phyloP scores from a whole-genome alignment of 2,329 filamentous ascomycete genomes.

The Aureobasidium sp. region DNA sequence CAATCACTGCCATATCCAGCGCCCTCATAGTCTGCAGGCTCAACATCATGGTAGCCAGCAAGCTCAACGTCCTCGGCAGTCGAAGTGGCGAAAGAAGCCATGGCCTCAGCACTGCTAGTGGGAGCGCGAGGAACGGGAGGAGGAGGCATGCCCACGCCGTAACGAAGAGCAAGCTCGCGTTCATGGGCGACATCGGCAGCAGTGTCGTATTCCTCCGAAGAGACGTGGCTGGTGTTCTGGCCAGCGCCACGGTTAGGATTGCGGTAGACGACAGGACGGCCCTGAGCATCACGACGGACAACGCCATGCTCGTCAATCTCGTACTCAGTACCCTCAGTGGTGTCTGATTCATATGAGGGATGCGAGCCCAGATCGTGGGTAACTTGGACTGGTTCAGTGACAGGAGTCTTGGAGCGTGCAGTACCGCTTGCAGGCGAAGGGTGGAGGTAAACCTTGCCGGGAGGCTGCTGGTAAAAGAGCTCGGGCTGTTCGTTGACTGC shows the following conservation, averaged over 20 bases:
- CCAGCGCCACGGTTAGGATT: background rate
- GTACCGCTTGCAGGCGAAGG: conserved; percentile 17
- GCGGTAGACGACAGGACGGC: conserved; percentile 50
- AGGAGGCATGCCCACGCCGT: conserved; percentile 29
- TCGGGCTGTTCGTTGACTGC: conserved; percentile 11
- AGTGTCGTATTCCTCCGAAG: conserved; percentile 48
- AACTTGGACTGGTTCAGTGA: conserved; percentile 5
- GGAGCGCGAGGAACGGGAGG: conserved; percentile 22
- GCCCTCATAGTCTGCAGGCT: conserved; percentile 27
- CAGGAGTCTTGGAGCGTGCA: background rate
- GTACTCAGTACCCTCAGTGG: conserved; percentile 66
- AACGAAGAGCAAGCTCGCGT: conserved; percentile 39
- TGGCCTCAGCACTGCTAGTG: conserved; percentile 26
- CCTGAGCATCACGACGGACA: conserved; percentile 53
- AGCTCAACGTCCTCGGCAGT: conserved; percentile 10
- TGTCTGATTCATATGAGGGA: conserved; percentile 35
- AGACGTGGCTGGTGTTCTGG: conserved; percentile 25
- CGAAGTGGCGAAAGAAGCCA: conserved; percentile 22
- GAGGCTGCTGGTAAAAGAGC: conserved; percentile 41
- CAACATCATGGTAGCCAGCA: conserved; percentile 21
- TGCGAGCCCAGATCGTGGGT: conserved; percentile 35
- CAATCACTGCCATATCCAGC: conserved; percentile 56
- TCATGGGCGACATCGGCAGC: conserved; percentile 43
- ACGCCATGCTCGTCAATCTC: conserved; percentile 54
- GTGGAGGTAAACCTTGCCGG: conserved; percentile 26